Base-by-base conservation (phyloP, 2,329 filamentous ascomycete genomes). In the Ophiostoma tasmaniense region DNA sequence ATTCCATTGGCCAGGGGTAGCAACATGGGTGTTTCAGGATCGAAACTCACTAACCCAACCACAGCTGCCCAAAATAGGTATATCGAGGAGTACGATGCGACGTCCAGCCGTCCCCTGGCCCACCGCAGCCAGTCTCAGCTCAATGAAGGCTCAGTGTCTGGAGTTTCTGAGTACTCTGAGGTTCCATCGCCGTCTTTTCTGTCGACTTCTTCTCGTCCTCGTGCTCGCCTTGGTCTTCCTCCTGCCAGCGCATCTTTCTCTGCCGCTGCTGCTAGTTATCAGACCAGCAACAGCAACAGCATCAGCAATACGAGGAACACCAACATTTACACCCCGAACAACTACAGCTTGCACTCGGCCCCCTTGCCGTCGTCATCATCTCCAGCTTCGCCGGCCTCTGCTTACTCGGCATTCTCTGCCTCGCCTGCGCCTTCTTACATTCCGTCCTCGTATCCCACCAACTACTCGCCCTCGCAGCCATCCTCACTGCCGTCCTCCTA, bases 11-110 rank as follows among this genome's bases (percentile, higher is more conserved):
- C 75, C 72, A 75, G 75, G 71, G 72, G 74, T 71, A 75, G 74
- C 76, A 76, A 76, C 71, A 77, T 74, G 71, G 73, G 74, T 71
- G 81, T 83, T 83, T 83, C 81, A 83, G 80, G 76, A 71, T 74
- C 79, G 76, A 80, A 79, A 79, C 77, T 76, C 72, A 70, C 73
- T 75, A 73, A 71, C 67, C 72, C 66, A 70, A 75, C 74, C 70
- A 55, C 67, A 30, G 33, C 61, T 62, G 59, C 59, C 50, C 50
- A 55, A 55, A 55, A 55, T 55, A 55, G 22, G 20, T 77, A 78
- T 79, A 79, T 77, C 73, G 75, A 76, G 68, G 74, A 77, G 77
- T 5, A 30, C 25, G 77, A 80, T 79, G 76, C 78, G 71, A 75
- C 77, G 70, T 73, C 68, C 25, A 61, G 55, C 67, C 68, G 59